phyloP scores from a whole-genome alignment of 164 flowering plant species.

The Chloranthus sessilifolius region DNA sequence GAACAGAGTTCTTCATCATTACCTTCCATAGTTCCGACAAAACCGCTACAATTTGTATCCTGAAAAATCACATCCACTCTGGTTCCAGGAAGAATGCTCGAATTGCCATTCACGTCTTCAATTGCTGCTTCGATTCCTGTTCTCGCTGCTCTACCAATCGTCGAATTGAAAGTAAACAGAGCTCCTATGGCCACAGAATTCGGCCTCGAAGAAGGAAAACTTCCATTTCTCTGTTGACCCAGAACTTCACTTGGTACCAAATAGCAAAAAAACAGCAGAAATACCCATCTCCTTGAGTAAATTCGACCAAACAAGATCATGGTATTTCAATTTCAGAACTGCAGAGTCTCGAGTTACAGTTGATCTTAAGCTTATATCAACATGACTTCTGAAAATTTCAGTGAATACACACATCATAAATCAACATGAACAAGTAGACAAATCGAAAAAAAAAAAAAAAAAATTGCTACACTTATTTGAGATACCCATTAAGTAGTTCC shows the following conservation, averaged over 20 bases:
- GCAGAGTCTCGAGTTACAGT: neutral
- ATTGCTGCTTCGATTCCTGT: conserved; percentile 67
- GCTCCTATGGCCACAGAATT: conserved; percentile 56
- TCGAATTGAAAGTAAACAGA: conserved; percentile 53
- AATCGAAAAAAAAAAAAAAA: too few species aligned
- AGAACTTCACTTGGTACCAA: conserved; percentile 22
- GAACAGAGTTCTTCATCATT: conserved; percentile 6
- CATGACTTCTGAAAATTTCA: conserved; percentile 2
- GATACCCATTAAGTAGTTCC: too few species aligned
- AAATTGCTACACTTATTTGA: too few species aligned
- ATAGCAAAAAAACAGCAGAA: conserved; percentile 15
- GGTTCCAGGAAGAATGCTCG: conserved; percentile 44
- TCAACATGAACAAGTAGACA: neutral
- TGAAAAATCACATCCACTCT: conserved; percentile 34
- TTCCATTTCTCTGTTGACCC: conserved; percentile 23
- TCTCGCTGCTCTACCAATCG: conserved; percentile 53
- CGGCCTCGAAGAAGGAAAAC: conserved; percentile 28
- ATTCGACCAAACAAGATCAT: conserved; percentile 5
- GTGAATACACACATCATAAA: neutral
- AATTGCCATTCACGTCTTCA: conserved; percentile 67
- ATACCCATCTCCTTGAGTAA: conserved; percentile 13
- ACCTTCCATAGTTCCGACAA: conserved; percentile 78
- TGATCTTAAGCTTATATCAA: neutral
- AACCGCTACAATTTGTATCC: conserved; percentile 75
- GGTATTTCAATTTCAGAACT: conserved; percentile 16